A percentile compares a stretch with the other conserved stretches of the same genome.
Conservation (phyloP, 345 rosid genomes). For the Melastoma malabathricum region DNA sequence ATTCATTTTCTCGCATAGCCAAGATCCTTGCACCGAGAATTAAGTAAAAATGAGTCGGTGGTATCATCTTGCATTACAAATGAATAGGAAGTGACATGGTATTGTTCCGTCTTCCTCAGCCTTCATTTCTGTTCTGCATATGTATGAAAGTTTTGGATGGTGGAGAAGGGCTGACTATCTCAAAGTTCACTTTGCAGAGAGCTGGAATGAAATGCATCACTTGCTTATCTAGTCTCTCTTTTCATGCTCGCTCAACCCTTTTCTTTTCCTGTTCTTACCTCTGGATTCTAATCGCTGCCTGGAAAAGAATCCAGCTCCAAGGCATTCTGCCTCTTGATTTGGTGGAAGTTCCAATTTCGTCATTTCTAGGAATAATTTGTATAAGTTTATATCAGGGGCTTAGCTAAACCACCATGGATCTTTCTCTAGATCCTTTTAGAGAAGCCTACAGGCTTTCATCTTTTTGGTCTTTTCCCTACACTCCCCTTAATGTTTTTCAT, state of each 20-base stretch:
- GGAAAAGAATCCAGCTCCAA: no score
- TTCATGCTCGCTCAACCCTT: not conserved
- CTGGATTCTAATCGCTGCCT: no score
- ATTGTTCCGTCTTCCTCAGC: conserved; percentile 30
- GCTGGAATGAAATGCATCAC: conserved; percentile 99
- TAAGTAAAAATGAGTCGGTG: not conserved
- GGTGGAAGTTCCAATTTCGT: no score
- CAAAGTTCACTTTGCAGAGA: conserved; percentile 98
- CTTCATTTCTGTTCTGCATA: conserved; percentile 82
- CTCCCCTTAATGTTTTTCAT: no score
- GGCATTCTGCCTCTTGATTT: no score
- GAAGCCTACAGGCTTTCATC: conserved; percentile 1
- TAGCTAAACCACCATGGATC: no score
- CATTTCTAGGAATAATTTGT: no score
- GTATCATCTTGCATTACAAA: not conserved
- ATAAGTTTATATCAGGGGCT: no score
- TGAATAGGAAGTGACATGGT: conserved; percentile 3
- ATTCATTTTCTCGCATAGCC: not conserved
- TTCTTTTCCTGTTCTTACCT: no score
- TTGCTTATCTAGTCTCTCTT: conserved; percentile 43
- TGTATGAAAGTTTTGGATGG: conserved; percentile 99
- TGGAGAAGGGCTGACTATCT: conserved; percentile 97
- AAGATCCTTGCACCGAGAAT: not conserved
- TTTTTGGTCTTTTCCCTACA: not conserved
- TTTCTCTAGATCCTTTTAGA: no score